Conservation (phyloP, 768 basidiomycete species). For the Podaxis mareebaensis region DNA sequence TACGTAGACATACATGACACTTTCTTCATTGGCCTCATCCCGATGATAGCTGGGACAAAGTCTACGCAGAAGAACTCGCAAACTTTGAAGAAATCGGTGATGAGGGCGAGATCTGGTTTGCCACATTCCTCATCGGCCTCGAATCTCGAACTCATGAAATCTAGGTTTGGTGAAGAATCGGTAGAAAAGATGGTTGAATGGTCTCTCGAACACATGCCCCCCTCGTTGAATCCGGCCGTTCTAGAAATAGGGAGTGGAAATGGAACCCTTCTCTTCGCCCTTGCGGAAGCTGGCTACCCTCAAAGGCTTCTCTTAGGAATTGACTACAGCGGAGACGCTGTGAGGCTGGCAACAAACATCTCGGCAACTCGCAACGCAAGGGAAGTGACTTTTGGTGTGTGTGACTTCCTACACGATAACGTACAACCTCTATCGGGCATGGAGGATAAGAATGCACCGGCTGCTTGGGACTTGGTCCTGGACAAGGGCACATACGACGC, state of each 20-base stretch:
- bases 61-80: slow-evolving; percentile 68
- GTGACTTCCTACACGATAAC: slow-evolving; percentile 65
- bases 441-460: slow-evolving; percentile 22
- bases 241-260: slow-evolving; percentile 85
- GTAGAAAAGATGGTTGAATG: slow-evolving; percentile 82
- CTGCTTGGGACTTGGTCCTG: slow-evolving; percentile 70
- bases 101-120: slow-evolving; percentile 84
- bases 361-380: slow-evolving; percentile 43
- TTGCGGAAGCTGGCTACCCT: slow-evolving; percentile 67
- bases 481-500: slow-evolving; percentile 93
- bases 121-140: slow-evolving; percentile 9
- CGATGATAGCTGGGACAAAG: slow-evolving; percentile 67
- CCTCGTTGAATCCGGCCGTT: slow-evolving; percentile 45
- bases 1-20: slow-evolving; percentile 34
- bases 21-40: slow-evolving; percentile 7
- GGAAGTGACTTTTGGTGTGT: slow-evolving; percentile 53
- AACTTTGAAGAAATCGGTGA: slow-evolving; percentile 80
- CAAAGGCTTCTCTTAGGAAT: slow-evolving; percentile 56
- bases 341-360: slow-evolving; percentile 61
- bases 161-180: slow-evolving; percentile 78
- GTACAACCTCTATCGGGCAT: slow-evolving; percentile 36
- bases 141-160: background rate
- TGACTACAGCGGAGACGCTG: slow-evolving; percentile 77
- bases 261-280: slow-evolving; percentile 71
- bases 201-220: slow-evolving; percentile 56